Conservation (phyloP, 176 grass and related monocot species). For the Carex kokanica region DNA sequence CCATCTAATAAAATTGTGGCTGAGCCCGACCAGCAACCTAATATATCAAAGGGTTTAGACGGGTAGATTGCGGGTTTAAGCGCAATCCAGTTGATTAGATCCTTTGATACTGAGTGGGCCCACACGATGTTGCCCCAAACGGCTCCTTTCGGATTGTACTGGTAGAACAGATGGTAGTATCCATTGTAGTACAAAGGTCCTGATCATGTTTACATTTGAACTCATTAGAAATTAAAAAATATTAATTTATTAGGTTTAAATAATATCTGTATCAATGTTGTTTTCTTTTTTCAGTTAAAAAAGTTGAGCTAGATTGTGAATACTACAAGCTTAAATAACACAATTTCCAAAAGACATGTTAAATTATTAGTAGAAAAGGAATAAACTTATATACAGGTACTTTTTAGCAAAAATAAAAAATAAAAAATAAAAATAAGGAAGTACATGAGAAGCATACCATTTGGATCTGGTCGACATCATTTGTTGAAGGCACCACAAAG, state of each 20-base stretch:
- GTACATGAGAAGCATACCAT: constrained; percentile 29
- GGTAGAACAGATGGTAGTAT: constrained; percentile 72
- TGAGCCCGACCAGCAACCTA: constrained; percentile 73
- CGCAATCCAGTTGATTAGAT: constrained; percentile 70
- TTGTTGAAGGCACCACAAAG: not conserved
- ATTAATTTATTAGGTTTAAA: not conserved
- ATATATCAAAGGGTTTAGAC: constrained; percentile 47
- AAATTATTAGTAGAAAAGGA: not conserved
- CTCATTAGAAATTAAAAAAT: not conserved
- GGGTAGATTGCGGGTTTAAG: constrained; percentile 48
- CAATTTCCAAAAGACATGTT: not conserved
- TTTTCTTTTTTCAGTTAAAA: not conserved
- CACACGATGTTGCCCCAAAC: constrained; percentile 74
- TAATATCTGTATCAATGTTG: not conserved
- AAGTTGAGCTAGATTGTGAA: not conserved
- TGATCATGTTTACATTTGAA: not conserved
- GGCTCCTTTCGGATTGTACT: constrained; percentile 64
- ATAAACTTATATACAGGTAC: not conserved
- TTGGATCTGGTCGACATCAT: constrained; percentile 35
- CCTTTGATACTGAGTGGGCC: constrained; percentile 66
- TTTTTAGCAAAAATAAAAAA: not conserved
- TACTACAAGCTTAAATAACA: not conserved
- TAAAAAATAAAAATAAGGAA: not conserved
- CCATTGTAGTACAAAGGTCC: constrained; percentile 71
- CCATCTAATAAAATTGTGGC: constrained; percentile 48